Conservation (phyloP, 768 basidiomycete species). For the Mycena polygramma region DNA sequence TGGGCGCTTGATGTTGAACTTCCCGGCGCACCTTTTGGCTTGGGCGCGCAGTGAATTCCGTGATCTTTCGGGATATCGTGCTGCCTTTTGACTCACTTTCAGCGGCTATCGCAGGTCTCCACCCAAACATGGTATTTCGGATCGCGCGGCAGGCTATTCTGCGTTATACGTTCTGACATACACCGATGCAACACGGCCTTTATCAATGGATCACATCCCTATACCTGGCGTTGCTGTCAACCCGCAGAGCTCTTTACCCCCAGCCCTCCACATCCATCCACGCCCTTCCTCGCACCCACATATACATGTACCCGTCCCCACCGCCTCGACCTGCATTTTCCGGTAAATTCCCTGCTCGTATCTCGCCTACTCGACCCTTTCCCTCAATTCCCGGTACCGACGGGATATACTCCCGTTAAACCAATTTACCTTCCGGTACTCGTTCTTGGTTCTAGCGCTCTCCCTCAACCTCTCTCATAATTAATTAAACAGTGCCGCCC, state of each 20-base stretch:
- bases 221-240: not conserved
- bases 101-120: too few species aligned
- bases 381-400: constrained; percentile 17
- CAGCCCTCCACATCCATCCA: not conserved
- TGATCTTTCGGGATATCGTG: not conserved
- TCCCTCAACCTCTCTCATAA: not conserved
- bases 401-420: constrained; percentile 9
- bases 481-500: not conserved
- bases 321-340: not conserved
- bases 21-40: not conserved
- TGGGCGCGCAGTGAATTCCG: not conserved
- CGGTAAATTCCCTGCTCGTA: not conserved
- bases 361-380: not conserved
- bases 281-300: not conserved
- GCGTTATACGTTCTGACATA: too few species aligned
- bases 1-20: not conserved
- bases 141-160: not conserved
- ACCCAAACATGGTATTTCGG: not conserved
- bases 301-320: not conserved
- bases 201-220: not conserved
- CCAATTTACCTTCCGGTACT: not conserved
- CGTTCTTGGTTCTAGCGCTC: not conserved
- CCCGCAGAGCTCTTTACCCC: constrained; percentile 8
- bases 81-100: too few species aligned
- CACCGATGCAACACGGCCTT: not conserved